These are phyloP conservation scores for Grigorovia humatica DNA, from an alignment of 805 yeast species.

Conservation along the genomic window DNA sequence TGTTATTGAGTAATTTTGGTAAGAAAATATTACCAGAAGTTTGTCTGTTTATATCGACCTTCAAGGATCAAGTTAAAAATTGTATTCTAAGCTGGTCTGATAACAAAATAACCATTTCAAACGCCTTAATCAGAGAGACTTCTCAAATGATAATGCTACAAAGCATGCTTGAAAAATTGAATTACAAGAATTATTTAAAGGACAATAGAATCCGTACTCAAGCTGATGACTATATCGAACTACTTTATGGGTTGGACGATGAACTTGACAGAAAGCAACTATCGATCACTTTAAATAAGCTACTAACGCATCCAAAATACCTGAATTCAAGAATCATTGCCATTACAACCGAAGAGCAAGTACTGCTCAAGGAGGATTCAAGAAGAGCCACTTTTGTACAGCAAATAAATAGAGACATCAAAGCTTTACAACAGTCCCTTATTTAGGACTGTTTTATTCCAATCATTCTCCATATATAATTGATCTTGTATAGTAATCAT, in stretches of 20 bases:
- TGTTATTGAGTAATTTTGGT: slow-evolving; percentile 54
- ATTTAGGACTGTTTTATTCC: neutral
- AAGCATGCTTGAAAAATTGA: slow-evolving; percentile 43
- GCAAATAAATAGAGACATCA: slow-evolving; percentile 39
- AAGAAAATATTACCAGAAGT: slow-evolving; percentile 53
- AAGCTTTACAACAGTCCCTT: slow-evolving; percentile 40
- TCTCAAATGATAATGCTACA: slow-evolving; percentile 58
- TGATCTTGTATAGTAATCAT: neutral
- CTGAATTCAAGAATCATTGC: slow-evolving; percentile 59
- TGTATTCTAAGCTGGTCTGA: slow-evolving; percentile 63
- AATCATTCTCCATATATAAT: neutral
- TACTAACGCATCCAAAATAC: slow-evolving; percentile 80
- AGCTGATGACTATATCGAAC: slow-evolving; percentile 10
- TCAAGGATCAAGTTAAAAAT: slow-evolving; percentile 52
- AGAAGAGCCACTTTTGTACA: slow-evolving; percentile 35
- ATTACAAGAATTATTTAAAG: slow-evolving; percentile 39
- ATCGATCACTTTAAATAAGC: slow-evolving; percentile 51
- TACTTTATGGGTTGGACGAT: slow-evolving; percentile 53
- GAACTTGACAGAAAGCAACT: slow-evolving; percentile 50
- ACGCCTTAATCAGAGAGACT: slow-evolving; percentile 51
- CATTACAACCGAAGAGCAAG: slow-evolving; percentile 54
- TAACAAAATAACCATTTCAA: slow-evolving; percentile 31
- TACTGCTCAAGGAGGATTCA: slow-evolving; percentile 41
- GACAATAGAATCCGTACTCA: slow-evolving; percentile 11
- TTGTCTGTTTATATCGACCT: slow-evolving; percentile 50